These are phyloP conservation scores for Fusarium pininemorale DNA, from an alignment of 2,329 filamentous ascomycete genomes.

Conservation along the genomic window DNA sequence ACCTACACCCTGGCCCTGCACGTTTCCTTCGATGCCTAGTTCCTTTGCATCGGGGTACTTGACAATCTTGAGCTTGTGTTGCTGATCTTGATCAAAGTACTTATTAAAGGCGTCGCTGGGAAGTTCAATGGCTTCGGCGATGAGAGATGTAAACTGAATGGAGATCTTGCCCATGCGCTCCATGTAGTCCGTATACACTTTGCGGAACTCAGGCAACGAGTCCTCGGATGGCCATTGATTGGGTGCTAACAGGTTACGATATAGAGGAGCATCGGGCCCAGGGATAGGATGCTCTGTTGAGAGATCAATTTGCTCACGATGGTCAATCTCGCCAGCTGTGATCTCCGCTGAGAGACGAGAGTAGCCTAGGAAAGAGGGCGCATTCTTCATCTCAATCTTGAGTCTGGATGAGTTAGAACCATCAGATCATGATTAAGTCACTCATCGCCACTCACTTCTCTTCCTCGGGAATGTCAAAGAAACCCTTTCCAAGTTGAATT, in stretches of 20 bases:
- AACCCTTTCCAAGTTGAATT: slow-evolving; percentile 72
- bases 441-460: slow-evolving; percentile 69
- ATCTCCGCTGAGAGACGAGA: slow-evolving; percentile 72
- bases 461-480: slow-evolving; percentile 79
- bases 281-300: slow-evolving; percentile 80
- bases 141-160: slow-evolving; percentile 78
- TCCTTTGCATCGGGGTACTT: slow-evolving; percentile 81
- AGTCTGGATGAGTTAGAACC: slow-evolving; percentile 52
- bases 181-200: slow-evolving; percentile 79
- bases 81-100: slow-evolving; percentile 79
- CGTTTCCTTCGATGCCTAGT: slow-evolving; percentile 57
- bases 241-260: slow-evolving; percentile 80
- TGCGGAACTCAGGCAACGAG: slow-evolving; percentile 73
- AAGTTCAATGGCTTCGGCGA: slow-evolving; percentile 84
- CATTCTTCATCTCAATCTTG: slow-evolving; percentile 78
- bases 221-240: slow-evolving; percentile 79
- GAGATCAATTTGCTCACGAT: slow-evolving; percentile 87
- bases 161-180: slow-evolving; percentile 76
- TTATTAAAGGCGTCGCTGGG: slow-evolving; percentile 74
- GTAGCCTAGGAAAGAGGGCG: slow-evolving; percentile 76
- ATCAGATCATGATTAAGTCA: neutral
- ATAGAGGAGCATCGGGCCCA: slow-evolving; percentile 68
- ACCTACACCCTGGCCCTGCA: slow-evolving; percentile 70
- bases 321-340: slow-evolving; percentile 79
- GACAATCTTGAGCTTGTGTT: slow-evolving; percentile 91